Base-by-base conservation (phyloP, 352 stramenopile species). In the Salisapilia sapeloensis region DNA sequence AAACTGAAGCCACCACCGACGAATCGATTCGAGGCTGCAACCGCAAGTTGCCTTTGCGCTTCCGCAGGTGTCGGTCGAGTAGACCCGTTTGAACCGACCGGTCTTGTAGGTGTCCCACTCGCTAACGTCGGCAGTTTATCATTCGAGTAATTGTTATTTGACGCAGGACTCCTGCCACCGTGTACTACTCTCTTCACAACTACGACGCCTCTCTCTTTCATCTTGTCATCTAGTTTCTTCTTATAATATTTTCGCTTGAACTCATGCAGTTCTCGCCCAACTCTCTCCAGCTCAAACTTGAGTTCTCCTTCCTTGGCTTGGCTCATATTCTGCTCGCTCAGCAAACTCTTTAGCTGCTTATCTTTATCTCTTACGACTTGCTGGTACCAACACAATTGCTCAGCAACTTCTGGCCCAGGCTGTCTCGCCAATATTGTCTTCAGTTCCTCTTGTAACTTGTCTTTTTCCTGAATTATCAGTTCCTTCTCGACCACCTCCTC, bases 251-350 rank as follows among this genome's bases (percentile, higher is more conserved):
- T 96, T 33, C 85, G 71, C 48, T 97, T 97, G 46, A 94, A 90
- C 33, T 97, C 90, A 36, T 95, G 72, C 14, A 96, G 48, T 37
- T 97, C 89, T 4, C 80, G 59, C 8, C 69, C 75, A 7, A 97
- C 56, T 2, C 83, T 74, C 49, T 97, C 84, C 26, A 95, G 85
- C 51, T 97, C 89, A 41, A 95, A 97, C 42, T 96, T 95, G 42
- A 95, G 84, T 41, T 96, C 89, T 44, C 93, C 92, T 25, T 95
- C 81, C 47, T 93, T 85, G 10, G 77, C 75, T 42, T 90, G 63
- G 37, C 93, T 87, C 93, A 98, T 98, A 53, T 98, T 98, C 38
- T 98, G 85, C 44, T 98, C 93, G 35, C 71, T 86, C 19, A 94
- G 76, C 55, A 98, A 85, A 13, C 85, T 91, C 56, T 97, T 97